Evolutionary conservation across 345 rosid species (phyloP).

Genomic region (Streptanthus diversifolius): DNA sequence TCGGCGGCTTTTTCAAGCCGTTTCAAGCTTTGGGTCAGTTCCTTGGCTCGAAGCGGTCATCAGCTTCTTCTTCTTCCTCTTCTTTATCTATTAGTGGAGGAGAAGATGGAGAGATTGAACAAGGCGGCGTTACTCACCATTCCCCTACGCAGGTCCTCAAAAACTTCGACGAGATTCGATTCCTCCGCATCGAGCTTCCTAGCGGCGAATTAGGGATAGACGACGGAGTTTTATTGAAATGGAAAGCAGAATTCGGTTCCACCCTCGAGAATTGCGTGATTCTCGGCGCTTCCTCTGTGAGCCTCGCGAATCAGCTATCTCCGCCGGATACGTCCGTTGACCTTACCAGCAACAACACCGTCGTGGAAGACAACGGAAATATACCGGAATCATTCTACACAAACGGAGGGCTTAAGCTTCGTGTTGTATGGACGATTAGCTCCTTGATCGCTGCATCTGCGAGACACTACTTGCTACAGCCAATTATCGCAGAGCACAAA

Average conservation of each 20-base stretch:
- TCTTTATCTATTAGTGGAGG: slow-evolving; percentile 39
- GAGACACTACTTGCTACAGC: slow-evolving; percentile 82
- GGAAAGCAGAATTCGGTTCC: slow-evolving; percentile 96
- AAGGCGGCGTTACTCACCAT: slow-evolving; percentile 89
- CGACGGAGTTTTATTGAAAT: slow-evolving; percentile 75
- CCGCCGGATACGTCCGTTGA: neutral
- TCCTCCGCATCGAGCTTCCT: slow-evolving; percentile 81
- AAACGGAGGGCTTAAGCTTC: slow-evolving; percentile 81
- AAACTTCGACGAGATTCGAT: slow-evolving; percentile 85
- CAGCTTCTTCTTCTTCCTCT: neutral
- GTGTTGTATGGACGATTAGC: slow-evolving; percentile 97
- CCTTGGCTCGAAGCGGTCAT: slow-evolving; percentile 44
- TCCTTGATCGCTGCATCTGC: slow-evolving; percentile 97
- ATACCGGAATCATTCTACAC: slow-evolving; percentile 96
- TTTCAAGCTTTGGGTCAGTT: slow-evolving; percentile 67
- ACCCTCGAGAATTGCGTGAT: slow-evolving; percentile 89
- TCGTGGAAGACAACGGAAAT: slow-evolving; percentile 68
- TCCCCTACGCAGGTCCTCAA: slow-evolving; percentile 89
- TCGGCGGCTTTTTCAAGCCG: slow-evolving; percentile 64
- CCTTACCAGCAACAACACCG: neutral
- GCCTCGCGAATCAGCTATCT: slow-evolving; percentile 2
- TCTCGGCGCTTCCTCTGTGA: slow-evolving; percentile 80
- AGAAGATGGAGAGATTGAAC: slow-evolving; percentile 63
- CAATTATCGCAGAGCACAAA: slow-evolving; percentile 84
- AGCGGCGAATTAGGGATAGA: slow-evolving; percentile 84